Evolutionary conservation across 345 rosid species (phyloP).

Genomic region (Melaleuca quinquenervia): DNA sequence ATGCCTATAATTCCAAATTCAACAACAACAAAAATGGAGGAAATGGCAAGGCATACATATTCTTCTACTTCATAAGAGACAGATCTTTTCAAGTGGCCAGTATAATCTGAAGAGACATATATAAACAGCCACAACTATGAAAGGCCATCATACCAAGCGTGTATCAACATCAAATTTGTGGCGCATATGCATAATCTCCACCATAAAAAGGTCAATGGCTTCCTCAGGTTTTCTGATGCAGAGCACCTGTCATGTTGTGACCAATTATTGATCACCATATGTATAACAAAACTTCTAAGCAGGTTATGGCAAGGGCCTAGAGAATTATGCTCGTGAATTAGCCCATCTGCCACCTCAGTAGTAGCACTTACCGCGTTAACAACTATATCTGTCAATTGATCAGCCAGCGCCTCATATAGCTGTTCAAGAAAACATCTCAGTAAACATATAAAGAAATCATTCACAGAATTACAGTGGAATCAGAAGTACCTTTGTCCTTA

Average conservation of each 20-base stretch:
- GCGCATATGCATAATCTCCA: conserved; percentile 99
- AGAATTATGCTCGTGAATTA: background rate
- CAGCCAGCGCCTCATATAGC: conserved; percentile 88
- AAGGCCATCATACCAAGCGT: conserved; percentile 43
- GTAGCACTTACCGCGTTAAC: conserved; percentile 58
- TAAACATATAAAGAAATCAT: background rate
- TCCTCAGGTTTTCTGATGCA: conserved; percentile 84
- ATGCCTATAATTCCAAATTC: background rate
- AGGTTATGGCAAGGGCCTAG: background rate
- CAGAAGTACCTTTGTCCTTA: conserved; percentile 75
- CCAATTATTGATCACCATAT: background rate
- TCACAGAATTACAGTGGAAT: background rate
- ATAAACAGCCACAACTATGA: background rate
- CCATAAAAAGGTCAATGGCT: conserved; percentile 91
- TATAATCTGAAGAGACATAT: background rate
- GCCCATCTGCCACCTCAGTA: background rate
- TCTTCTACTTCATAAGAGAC: background rate
- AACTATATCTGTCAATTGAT: conserved; percentile 86
- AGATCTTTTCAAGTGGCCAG: background rate
- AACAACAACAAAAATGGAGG: background rate
- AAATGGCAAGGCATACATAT: background rate
- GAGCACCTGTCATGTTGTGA: conserved; percentile 50
- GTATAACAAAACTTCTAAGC: background rate
- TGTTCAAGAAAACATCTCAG: conserved; percentile 13
- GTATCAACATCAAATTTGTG: conserved; percentile 96